A percentile compares a stretch with the other conserved stretches of the same genome.
phyloP scores from a whole-genome alignment of 805 yeast genomes.

The Candida sakaeoensis region DNA sequence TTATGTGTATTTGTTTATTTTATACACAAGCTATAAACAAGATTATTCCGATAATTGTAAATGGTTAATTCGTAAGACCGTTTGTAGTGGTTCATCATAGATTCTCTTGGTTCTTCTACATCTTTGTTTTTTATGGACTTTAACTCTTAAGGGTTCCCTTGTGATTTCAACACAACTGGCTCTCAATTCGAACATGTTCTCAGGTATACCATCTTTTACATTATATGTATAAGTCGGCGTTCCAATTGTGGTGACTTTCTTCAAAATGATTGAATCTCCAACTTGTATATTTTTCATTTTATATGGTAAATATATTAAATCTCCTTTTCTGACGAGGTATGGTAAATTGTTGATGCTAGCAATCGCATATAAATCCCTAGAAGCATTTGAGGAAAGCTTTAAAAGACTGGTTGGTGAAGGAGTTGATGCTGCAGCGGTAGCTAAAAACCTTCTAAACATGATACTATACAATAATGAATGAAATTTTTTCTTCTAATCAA shows the following conservation, averaged over 20 bases:
- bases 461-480: background rate
- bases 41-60: constrained; percentile 41
- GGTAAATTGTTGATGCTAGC: constrained; percentile 80
- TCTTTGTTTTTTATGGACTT: constrained; percentile 59
- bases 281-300: constrained; percentile 70
- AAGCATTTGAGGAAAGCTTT: constrained; percentile 57
- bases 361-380: constrained; percentile 67
- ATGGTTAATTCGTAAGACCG: constrained; percentile 75
- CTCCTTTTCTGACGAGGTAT: constrained; percentile 89
- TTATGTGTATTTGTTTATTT: background rate
- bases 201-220: constrained; percentile 21
- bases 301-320: constrained; percentile 74
- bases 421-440: constrained; percentile 1
- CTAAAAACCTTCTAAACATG: constrained; percentile 3
- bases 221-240: constrained; percentile 65
- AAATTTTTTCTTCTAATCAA: background rate
- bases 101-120: constrained; percentile 74
- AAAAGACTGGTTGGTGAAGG: constrained; percentile 21
- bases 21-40: background rate
- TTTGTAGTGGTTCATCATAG: constrained; percentile 72
- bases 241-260: constrained; percentile 78
- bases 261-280: constrained; percentile 76
- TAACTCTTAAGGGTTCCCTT: constrained; percentile 64
- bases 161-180: constrained; percentile 88
- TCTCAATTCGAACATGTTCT: constrained; percentile 49